Base-by-base conservation (phyloP, 257 asterid genomes). In the Phtheirospermum japonicum region DNA sequence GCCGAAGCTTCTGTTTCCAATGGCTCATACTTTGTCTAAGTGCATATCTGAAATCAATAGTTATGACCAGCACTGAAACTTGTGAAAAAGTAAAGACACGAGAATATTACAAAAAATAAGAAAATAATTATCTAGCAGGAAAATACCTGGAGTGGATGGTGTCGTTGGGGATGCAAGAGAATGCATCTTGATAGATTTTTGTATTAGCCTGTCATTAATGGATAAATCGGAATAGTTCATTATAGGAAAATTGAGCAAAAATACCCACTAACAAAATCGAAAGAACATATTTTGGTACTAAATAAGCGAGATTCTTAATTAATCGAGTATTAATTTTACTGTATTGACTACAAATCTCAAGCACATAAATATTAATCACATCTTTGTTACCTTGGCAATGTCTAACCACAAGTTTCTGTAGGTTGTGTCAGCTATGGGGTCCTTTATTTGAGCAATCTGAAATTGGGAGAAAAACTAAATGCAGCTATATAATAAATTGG, bases 111-210 rank as follows among this genome's bases (percentile, higher is more conserved):
- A 33, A 23, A 69, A 7, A 33, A 59, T 2, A 61, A 0, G 19
- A 19, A 39, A 26, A 61, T 0, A 37, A 51, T 39, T 1, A 7
- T 39, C 4, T 9, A 43, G 18, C 13, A 43, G 12, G 50, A 43
- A 43, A 6, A 43, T 43, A 43, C 98, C 98, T 88, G 76, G 98
- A 80, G 77, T 74, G 85, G 70, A 89, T 82, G 69, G 76, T 60
- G 81, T 92, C 95, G 51, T 84, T 92, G 28, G 98, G 98, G 64
- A 86, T 77, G 79, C 98, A 92, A 72, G 85, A 74, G 77, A 92
- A 92, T 13, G 78, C 93, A 23, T 85, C 90, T 75, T 92, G 89
- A 77, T 86, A 92, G 66, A 86, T 83, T 62, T 56, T 76, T 66
- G 95, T 76, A 73, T 92, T 92, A n/a, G 78, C 67, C 98, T 92